Evolutionary conservation across 306 rosid species (phyloP).

Genomic region (Trifolium subterraneum): DNA sequence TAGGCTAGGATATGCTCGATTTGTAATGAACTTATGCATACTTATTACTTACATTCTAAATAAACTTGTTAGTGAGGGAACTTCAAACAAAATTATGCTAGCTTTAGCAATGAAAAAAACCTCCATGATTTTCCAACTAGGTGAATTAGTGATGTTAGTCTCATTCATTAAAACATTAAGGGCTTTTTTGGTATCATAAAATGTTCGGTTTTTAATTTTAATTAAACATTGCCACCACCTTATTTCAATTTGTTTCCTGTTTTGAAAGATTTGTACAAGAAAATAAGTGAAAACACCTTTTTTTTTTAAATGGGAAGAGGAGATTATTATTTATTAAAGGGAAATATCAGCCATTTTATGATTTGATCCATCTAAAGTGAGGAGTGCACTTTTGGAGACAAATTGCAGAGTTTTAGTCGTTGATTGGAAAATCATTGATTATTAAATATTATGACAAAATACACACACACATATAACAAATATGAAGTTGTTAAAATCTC

Average conservation of each 20-base stretch:
- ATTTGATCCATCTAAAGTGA: not conserved
- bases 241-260: not conserved
- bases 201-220: not conserved
- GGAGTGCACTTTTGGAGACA: not conserved
- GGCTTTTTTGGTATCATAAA: not conserved
- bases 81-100: not conserved
- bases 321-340: too few relatives aligned
- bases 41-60: constrained; percentile 8
- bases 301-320: too few relatives aligned
- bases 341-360: too few relatives aligned
- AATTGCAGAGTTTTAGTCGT: not conserved
- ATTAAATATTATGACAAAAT: not conserved
- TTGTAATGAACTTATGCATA: not conserved
- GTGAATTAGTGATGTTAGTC: not conserved
- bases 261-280: too few relatives aligned
- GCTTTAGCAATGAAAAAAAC: not conserved
- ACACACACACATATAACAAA: not conserved
- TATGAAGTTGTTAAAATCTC: not conserved
- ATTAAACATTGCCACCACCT: not conserved
- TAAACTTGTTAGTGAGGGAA: constrained; percentile 16
- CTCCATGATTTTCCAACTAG: not conserved
- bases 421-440: not conserved
- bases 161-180: not conserved
- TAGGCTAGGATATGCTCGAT: not conserved
- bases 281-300: too few relatives aligned